Percentiles rank a stretch among this genome's conserved stretches.
phyloP scores from a whole-genome alignment of 2,329 filamentous ascomycete genomes.

The Fonsecaea nubica region DNA sequence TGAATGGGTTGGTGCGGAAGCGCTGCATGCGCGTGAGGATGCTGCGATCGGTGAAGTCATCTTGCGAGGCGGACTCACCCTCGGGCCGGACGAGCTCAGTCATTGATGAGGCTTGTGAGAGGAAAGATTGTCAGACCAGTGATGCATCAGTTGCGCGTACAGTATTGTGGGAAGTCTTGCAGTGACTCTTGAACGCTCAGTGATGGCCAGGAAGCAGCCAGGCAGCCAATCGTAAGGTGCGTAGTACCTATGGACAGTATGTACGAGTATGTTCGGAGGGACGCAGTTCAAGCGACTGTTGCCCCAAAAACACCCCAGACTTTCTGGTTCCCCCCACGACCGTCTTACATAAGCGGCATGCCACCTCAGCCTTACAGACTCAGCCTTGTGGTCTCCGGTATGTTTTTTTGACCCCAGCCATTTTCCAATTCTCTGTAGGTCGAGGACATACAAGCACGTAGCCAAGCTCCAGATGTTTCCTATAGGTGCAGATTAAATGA shows the following conservation, averaged over 20 bases:
- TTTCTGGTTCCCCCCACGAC: neutral
- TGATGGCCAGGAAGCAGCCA: no score
- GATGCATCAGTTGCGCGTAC: neutral
- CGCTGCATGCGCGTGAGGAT: conserved; percentile 77
- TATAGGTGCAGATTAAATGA: neutral
- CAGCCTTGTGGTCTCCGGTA: no score
- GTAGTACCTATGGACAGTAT: no score
- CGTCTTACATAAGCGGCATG: neutral
- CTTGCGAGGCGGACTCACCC: conserved; percentile 10
- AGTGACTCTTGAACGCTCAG: neutral
- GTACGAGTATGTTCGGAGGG: no score
- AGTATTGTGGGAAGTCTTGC: neutral
- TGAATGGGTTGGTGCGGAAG: conserved; percentile 74
- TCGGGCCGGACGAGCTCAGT: conserved; percentile 29
- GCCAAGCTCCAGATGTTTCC: neutral
- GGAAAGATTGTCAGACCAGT: neutral
- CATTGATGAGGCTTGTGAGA: conserved; percentile 11
- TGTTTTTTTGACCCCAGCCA: no score
- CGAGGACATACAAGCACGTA: no score
- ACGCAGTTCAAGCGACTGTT: no score
- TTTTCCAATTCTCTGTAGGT: no score
- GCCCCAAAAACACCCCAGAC: neutral
- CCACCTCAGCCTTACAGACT: neutral
- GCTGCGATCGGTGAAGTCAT: conserved; percentile 42
- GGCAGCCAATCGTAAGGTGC: no score